Evolutionary conservation across 2,329 filamentous ascomycete genomes (phyloP).

Genomic region (Fonsecaea erecta): DNA sequence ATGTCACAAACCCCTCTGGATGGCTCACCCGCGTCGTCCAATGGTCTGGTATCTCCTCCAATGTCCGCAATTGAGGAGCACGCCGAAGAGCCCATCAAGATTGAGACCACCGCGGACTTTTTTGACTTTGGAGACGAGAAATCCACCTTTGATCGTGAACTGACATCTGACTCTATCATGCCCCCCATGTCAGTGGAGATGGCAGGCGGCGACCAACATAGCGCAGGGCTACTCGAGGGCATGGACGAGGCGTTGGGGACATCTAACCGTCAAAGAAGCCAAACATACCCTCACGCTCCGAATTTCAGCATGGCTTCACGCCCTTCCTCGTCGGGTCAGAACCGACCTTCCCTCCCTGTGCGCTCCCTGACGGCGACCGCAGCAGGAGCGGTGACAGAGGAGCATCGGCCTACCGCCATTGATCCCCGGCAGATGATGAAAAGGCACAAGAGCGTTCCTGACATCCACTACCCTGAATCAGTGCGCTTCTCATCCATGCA

Average conservation of each 20-base stretch:
- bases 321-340: slow-evolving; percentile 46
- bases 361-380: slow-evolving; percentile 37
- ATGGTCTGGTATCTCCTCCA: slow-evolving; percentile 68
- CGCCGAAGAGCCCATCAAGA: slow-evolving; percentile 52
- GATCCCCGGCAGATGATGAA: slow-evolving; percentile 46
- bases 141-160: slow-evolving; percentile 56
- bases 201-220: slow-evolving; percentile 21
- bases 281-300: slow-evolving; percentile 75
- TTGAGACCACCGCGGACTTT: slow-evolving; percentile 61
- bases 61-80: slow-evolving; percentile 72
- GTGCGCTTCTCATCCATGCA: slow-evolving; percentile 46
- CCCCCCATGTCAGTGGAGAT: slow-evolving; percentile 27
- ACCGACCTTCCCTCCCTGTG: slow-evolving; percentile 34
- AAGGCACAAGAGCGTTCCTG: slow-evolving; percentile 51
- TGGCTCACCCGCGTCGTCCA: slow-evolving; percentile 75
- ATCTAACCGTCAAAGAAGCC: slow-evolving; percentile 78
- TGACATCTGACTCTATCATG: slow-evolving; percentile 37
- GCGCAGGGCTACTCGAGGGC: slow-evolving; percentile 3
- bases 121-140: slow-evolving; percentile 62
- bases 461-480: slow-evolving; percentile 53
- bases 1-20: slow-evolving; percentile 66
- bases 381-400: slow-evolving; percentile 21
- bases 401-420: slow-evolving; percentile 39
- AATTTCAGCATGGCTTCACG: slow-evolving; percentile 45
- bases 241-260: slow-evolving; percentile 53